Evolutionary conservation across 371 early-diverging fungal genomes (phyloP).

Genomic region (Actinomucor elegans): DNA sequence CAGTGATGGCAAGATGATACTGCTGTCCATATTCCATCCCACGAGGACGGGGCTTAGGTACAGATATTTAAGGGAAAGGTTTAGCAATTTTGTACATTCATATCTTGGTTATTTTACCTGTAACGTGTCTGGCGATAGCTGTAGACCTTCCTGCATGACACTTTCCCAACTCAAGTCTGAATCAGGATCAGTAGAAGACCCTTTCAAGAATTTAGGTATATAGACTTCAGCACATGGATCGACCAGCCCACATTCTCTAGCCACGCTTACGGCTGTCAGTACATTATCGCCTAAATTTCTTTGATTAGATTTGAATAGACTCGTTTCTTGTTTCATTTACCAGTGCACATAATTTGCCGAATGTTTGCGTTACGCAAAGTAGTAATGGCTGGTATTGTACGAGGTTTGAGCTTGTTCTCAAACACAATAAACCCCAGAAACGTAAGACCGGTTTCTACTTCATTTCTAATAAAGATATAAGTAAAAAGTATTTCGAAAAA

Average conservation of each 20-base stretch:
- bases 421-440: conserved; percentile 98
- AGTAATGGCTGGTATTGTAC: conserved; percentile 80
- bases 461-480: conserved; percentile 70
- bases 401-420: conserved; percentile 97
- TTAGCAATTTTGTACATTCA: too few relatives aligned
- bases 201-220: conserved; percentile 55
- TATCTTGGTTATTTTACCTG: conserved; percentile 40
- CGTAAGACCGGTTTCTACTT: conserved; percentile 82
- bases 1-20: conserved; percentile 90
- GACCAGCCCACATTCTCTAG: conserved; percentile 86
- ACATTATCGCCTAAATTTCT: conserved; percentile 89
- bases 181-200: conserved; percentile 50
- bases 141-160: conserved; percentile 55
- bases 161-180: conserved; percentile 76
- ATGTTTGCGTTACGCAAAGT: conserved; percentile 89
- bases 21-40: conserved; percentile 13
- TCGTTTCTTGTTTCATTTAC: too few relatives aligned
- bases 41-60: too few relatives aligned
- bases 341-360: conserved; percentile 98
- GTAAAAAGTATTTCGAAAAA: too few relatives aligned
- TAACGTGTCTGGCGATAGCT: conserved; percentile 65
- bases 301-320: too few relatives aligned
- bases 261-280: conserved; percentile 97
- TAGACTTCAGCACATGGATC: conserved; percentile 55
- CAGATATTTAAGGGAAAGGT: background rate